Evolutionary conservation across 2,329 filamentous ascomycete genomes (phyloP).

Genomic region (Gaeumannomyces tritici): DNA sequence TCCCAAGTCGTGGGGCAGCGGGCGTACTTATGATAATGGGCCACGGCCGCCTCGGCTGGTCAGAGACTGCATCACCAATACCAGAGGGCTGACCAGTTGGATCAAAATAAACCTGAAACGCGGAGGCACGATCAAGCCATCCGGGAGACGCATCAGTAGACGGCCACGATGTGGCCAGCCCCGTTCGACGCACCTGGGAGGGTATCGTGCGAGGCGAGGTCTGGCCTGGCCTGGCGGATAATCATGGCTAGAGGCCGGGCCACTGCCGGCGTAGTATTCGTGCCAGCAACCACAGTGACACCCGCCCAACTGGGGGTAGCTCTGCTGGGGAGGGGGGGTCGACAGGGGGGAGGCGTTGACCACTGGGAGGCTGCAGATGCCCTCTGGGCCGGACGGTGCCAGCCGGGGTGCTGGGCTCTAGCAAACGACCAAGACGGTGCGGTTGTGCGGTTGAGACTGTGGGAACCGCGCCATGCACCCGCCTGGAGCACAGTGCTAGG

Average conservation of each 20-base stretch:
- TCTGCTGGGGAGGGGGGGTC: not conserved
- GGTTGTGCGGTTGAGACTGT: too few relatives aligned
- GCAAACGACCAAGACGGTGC: not conserved
- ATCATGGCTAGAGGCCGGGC: too few relatives aligned
- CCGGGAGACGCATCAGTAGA: conserved; percentile 8
- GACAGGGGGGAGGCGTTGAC: too few relatives aligned
- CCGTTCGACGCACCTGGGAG: not conserved
- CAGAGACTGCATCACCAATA: conserved; percentile 4
- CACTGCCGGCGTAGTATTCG: too few relatives aligned
- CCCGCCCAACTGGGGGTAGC: not conserved
- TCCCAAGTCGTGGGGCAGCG: conserved; percentile 6
- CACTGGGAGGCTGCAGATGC: not conserved
- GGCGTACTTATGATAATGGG: conserved; percentile 18
- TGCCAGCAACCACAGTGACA: not conserved
- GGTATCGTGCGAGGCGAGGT: not conserved
- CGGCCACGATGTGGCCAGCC: conserved; percentile 9
- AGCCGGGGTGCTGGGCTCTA: not conserved
- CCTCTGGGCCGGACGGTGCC: not conserved
- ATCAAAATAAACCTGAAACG: conserved; percentile 21
- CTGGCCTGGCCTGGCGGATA: not conserved
- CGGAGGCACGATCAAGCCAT: conserved; percentile 12
- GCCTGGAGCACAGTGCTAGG: too few relatives aligned
- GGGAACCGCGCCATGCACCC: too few relatives aligned
- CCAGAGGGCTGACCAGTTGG: conserved; percentile 6
- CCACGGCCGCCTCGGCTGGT: conserved; percentile 8